These are phyloP conservation scores for Eucalyptus cloeziana DNA, from an alignment of 345 rosid genomes.

Conservation along the genomic window DNA sequence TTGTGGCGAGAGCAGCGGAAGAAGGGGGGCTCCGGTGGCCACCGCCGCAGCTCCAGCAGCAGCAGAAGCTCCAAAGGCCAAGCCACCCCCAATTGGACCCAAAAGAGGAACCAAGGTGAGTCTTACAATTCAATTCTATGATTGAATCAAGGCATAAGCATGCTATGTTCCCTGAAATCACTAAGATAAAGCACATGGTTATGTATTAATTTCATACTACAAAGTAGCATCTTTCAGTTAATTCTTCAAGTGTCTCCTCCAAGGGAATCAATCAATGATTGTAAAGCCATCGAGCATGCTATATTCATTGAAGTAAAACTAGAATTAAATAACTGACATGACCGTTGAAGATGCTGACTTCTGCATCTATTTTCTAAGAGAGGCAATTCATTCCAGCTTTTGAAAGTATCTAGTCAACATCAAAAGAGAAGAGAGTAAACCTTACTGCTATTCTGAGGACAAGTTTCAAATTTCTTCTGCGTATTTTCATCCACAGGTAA, in stretches of 20 bases:
- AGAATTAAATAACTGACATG: not conserved
- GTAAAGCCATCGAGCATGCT: not conserved
- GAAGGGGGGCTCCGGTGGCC: constrained; percentile 20
- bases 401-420: not conserved
- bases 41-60: not conserved
- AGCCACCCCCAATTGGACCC: constrained; percentile 78
- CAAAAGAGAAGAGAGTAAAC: not conserved
- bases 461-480: not conserved
- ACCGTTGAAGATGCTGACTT: not conserved
- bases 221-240: not conserved
- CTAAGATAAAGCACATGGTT: not conserved
- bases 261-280: not conserved
- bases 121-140: not conserved
- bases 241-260: not conserved
- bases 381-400: not conserved
- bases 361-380: not conserved
- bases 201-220: not conserved
- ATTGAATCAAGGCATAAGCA: not conserved
- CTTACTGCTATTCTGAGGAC: not conserved
- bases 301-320: not conserved
- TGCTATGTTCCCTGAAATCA: not conserved
- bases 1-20: constrained; percentile 48
- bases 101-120: constrained; percentile 89
- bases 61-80: constrained; percentile 40
- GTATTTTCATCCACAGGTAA: constrained; percentile 36